Percentiles rank a stretch among this genome's conserved stretches.
These are phyloP conservation scores for Fusarium sp. DNA, from an alignment of 2,329 filamentous ascomycete genomes.

Conservation along the genomic window DNA sequence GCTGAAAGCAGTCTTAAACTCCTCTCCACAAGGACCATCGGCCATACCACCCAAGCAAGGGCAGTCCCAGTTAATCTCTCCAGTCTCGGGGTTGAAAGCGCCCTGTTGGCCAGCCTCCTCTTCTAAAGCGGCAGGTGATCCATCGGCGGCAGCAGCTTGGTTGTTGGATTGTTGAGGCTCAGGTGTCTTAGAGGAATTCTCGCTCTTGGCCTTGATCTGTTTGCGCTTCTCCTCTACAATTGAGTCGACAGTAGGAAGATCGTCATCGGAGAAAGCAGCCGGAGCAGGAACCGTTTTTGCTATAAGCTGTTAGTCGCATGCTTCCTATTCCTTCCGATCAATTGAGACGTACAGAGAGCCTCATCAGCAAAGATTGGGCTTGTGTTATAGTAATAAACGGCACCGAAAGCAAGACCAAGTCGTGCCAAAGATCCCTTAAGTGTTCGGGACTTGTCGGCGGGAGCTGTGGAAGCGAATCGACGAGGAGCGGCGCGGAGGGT, in stretches of 20 bases:
- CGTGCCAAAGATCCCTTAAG: constrained; percentile 83
- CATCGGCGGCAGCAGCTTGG: constrained; percentile 45
- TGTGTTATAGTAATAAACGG: constrained; percentile 95
- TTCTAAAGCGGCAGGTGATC: constrained; percentile 70
- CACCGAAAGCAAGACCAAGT: constrained; percentile 80
- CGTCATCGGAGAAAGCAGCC: constrained; percentile 66
- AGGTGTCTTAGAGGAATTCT: constrained; percentile 38
- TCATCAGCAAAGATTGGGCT: constrained; percentile 89
- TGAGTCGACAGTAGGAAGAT: constrained; percentile 74
- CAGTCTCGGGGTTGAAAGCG: constrained; percentile 97
- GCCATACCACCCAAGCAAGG: constrained; percentile 98
- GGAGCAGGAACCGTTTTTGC: constrained; percentile 55
- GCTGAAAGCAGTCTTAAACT: constrained; percentile 96
- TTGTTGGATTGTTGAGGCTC: constrained; percentile 47
- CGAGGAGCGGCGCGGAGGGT: constrained; percentile 56
- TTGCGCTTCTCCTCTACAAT: constrained; percentile 73
- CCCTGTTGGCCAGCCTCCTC: constrained; percentile 88
- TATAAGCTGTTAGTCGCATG: constrained; percentile 33
- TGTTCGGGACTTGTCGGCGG: constrained; percentile 76
- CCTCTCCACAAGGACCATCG: constrained; percentile 91
- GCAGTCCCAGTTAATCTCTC: constrained; percentile 99
- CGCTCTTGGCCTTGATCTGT: constrained; percentile 54
- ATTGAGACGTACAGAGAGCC: constrained; percentile 70
- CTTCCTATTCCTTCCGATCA: neutral
- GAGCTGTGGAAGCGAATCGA: constrained; percentile 65